Evolutionary conservation across 768 basidiomycete genomes (phyloP).

Genomic region (Crucibulum laeve): DNA sequence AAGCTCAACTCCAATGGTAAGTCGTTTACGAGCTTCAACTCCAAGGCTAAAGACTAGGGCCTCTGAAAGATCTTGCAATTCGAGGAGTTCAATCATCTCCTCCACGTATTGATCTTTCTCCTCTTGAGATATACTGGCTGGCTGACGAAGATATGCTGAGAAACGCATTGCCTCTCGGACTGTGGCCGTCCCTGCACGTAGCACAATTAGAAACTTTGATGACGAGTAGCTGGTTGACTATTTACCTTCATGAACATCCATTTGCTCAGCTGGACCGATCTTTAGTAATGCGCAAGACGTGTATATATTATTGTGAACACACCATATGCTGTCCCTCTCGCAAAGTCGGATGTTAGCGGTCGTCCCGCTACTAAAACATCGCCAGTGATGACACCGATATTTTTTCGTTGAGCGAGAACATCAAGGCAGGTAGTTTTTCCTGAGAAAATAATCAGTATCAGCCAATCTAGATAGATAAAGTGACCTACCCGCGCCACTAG

Average conservation of each 20-base stretch:
- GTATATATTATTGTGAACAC: constrained; percentile 19
- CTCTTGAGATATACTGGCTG: constrained; percentile 53
- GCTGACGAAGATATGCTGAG: constrained; percentile 82
- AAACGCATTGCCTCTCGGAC: constrained; percentile 84
- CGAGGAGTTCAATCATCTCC: constrained; percentile 80
- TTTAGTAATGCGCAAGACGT: constrained; percentile 17
- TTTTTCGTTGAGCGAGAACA: constrained; percentile 70
- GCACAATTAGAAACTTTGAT: not conserved
- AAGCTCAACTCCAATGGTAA: constrained; percentile 90
- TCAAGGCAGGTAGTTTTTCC: constrained; percentile 76
- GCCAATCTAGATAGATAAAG: not conserved
- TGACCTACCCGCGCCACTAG: constrained; percentile 64
- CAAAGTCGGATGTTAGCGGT: constrained; percentile 51
- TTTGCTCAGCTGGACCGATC: constrained; percentile 59
- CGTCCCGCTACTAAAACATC: constrained; percentile 64
- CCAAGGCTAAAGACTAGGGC: constrained; percentile 71
- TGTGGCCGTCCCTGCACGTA: constrained; percentile 51
- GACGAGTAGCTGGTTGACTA: not conserved
- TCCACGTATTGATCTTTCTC: constrained; percentile 82
- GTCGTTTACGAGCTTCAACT: constrained; percentile 73
- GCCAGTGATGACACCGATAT: constrained; percentile 62
- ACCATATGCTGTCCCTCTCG: constrained; percentile 75
- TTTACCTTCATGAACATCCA: constrained; percentile 73
- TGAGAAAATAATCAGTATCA: constrained; percentile 13
- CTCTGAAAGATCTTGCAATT: constrained; percentile 80